Conservation (phyloP, 495 filamentous ascomycete species). For the Choiromyces venosus region DNA sequence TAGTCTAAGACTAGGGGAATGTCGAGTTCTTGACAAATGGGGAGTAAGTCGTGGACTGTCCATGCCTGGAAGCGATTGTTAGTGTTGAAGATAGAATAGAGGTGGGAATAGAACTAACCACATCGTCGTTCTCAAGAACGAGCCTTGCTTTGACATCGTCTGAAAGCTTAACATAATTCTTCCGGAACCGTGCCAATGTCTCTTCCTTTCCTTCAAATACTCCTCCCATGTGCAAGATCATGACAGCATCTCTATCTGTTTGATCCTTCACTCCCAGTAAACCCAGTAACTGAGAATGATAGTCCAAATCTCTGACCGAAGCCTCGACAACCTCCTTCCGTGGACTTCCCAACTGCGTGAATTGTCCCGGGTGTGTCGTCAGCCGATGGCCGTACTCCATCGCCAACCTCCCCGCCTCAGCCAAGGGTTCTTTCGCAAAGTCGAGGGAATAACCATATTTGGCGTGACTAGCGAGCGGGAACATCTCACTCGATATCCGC, state of each 20-base stretch:
- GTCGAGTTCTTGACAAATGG: slow-evolving; percentile 84
- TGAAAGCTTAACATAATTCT: slow-evolving; percentile 65
- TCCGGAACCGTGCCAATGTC: slow-evolving; percentile 72
- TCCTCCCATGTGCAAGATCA: slow-evolving; percentile 94
- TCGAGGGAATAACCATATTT: slow-evolving; percentile 84
- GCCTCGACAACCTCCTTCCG: slow-evolving; percentile 65
- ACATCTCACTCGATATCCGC: slow-evolving; percentile 91
- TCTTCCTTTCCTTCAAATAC: slow-evolving; percentile 81
- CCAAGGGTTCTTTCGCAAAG: slow-evolving; percentile 75
- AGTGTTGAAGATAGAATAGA: not conserved
- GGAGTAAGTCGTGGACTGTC: slow-evolving; percentile 85
- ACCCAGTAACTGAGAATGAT: slow-evolving; percentile 78
- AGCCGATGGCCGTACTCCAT: slow-evolving; percentile 78
- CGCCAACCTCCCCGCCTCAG: slow-evolving; percentile 68
- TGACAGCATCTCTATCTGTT: slow-evolving; percentile 78
- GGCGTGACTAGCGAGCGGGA: slow-evolving; percentile 84
- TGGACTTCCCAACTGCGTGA: slow-evolving; percentile 83
- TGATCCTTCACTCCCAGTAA: slow-evolving; percentile 75
- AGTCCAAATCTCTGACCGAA: slow-evolving; percentile 76
- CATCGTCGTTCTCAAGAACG: slow-evolving; percentile 93
- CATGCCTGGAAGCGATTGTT: slow-evolving; percentile 47
- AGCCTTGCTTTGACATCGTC: slow-evolving; percentile 69
- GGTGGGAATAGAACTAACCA: slow-evolving; percentile 44
- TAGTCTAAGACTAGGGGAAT: slow-evolving; percentile 91
- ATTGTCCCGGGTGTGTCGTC: slow-evolving; percentile 89